Conservation (phyloP, 257 asterid genomes). For the Coffea eugenioides region DNA sequence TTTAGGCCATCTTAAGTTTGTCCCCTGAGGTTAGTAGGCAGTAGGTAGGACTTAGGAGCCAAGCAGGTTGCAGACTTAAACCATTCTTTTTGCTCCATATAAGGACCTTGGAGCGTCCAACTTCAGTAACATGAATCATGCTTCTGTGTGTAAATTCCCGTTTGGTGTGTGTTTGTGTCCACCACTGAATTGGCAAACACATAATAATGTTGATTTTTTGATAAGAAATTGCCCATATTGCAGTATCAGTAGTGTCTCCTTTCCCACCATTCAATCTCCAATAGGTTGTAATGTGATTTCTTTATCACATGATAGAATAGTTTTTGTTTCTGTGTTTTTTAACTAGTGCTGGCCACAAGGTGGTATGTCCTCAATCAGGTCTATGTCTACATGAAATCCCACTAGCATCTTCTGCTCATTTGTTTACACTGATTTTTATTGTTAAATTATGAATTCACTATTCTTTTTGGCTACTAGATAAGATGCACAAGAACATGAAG, state of each 20-base stretch:
- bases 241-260: conserved; percentile 1
- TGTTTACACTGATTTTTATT: neutral
- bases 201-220: neutral
- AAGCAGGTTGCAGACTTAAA: neutral
- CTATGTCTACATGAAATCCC: conserved; percentile 10
- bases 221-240: neutral
- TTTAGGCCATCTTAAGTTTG: conserved; percentile 1
- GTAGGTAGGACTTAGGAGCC: too few relatives aligned
- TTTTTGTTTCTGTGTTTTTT: neutral
- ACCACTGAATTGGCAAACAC: conserved; percentile 8
- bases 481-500: conserved; percentile 5
- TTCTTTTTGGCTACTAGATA: conserved; percentile 7
- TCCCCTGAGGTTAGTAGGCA: neutral
- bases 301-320: conserved; percentile 19
- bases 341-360: conserved; percentile 18
- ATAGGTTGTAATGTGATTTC: neutral
- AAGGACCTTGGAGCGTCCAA: neutral
- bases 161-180: neutral
- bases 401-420: neutral
- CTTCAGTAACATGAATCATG: conserved; percentile 9
- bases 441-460: neutral
- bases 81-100: neutral
- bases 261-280: conserved; percentile 22
- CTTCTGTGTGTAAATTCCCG: neutral
- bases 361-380: conserved; percentile 17